Percentiles rank a stretch among this genome's conserved stretches.
Conservation (phyloP, 257 asterid genomes). For the Penstemon davidsonii region DNA sequence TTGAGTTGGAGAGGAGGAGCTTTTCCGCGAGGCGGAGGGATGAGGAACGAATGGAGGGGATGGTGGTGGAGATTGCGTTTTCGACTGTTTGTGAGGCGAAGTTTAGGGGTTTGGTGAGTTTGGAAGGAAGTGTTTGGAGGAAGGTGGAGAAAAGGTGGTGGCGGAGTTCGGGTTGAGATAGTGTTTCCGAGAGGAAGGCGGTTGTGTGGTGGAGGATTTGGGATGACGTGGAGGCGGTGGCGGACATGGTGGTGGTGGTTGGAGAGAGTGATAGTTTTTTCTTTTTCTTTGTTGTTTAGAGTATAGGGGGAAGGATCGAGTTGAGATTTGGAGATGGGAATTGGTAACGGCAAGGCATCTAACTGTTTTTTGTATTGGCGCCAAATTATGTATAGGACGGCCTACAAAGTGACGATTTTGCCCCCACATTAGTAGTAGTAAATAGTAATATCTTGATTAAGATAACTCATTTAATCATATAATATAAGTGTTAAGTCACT, state of each 20-base stretch:
- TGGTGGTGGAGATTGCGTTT: constrained; percentile 52
- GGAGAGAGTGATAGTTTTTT: background rate
- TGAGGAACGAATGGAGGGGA: constrained; percentile 44
- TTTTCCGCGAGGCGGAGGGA: constrained; percentile 63
- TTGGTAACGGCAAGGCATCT: too few species aligned
- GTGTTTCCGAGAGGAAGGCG: constrained; percentile 44
- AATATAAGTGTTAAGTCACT: too few species aligned
- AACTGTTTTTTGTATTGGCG: background rate
- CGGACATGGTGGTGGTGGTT: constrained; percentile 36
- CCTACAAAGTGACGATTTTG: background rate
- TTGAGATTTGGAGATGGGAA: background rate
- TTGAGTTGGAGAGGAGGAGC: constrained; percentile 49
- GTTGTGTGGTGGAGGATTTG: constrained; percentile 55
- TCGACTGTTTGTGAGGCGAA: constrained; percentile 58
- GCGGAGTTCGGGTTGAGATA: constrained; percentile 51
- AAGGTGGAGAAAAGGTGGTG: constrained; percentile 49
- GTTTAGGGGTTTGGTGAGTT: constrained; percentile 41
- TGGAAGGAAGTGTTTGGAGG: constrained; percentile 33
- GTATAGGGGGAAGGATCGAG: too few species aligned
- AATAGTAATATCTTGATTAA: too few species aligned
- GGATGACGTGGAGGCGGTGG: constrained; percentile 35
- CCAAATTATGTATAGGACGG: background rate
- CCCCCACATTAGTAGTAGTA: too few species aligned
- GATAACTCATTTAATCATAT: too few species aligned
- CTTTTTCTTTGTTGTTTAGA: background rate